These are phyloP conservation scores for Oryza nivara DNA, from an alignment of 176 grass and related monocot species.

Conservation along the genomic window DNA sequence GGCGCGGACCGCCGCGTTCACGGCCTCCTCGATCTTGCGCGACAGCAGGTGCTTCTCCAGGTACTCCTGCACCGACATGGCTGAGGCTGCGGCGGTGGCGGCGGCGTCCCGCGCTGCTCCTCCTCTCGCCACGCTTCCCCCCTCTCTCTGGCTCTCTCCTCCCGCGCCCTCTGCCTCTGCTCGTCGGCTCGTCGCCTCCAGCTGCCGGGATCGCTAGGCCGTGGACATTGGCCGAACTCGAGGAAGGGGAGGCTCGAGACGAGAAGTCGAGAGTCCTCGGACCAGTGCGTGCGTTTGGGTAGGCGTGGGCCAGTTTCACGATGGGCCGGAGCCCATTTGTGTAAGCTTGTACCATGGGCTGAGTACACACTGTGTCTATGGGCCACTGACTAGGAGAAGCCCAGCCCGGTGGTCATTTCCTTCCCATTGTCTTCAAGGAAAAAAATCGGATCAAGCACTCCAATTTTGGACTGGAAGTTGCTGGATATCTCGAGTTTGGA, in stretches of 20 bases:
- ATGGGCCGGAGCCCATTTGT: neutral
- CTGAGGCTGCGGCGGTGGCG: neutral
- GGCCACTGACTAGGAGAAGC: neutral
- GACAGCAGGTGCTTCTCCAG: conserved; percentile 85
- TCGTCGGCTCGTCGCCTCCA: neutral
- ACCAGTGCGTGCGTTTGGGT: neutral
- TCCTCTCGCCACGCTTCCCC: neutral
- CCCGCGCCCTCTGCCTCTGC: neutral
- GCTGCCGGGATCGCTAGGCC: conserved; percentile 12
- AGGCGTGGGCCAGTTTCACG: neutral
- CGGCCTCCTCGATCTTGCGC: conserved; percentile 96
- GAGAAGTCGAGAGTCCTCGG: neutral
- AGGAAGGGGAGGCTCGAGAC: neutral
- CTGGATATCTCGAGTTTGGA: conserved; percentile 8
- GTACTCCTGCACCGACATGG: conserved; percentile 98
- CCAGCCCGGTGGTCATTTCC: neutral
- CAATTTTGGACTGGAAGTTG: neutral
- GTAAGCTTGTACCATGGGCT: neutral
- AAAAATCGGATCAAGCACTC: too few species aligned
- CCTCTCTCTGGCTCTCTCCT: too few species aligned
- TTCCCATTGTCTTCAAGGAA: too few species aligned
- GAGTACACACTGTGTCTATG: neutral
- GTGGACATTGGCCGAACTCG: conserved; percentile 3
- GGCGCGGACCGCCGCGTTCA: conserved; percentile 95
- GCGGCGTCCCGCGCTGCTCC: neutral